Percentiles rank a stretch among this genome's conserved stretches.
phyloP scores from a whole-genome alignment of 306 rosid genomes.

The Dicorynia guianensis region DNA sequence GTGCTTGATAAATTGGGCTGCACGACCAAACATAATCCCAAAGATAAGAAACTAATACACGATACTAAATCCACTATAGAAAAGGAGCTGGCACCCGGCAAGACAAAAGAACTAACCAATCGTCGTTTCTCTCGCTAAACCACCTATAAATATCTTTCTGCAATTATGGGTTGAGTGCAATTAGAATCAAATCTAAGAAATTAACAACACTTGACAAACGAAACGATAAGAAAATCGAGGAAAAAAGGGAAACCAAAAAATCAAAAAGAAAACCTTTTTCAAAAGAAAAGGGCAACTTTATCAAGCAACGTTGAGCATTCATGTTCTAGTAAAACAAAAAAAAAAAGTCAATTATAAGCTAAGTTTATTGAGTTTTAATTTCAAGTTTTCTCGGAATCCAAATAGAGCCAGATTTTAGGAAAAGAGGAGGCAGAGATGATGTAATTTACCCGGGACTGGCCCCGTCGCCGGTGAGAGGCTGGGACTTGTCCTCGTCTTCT shows the following conservation, averaged over 20 bases:
- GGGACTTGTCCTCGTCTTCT: constrained; percentile 27
- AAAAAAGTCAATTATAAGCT: neutral
- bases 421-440: too few relatives aligned
- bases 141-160: constrained; percentile 78
- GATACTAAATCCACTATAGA: neutral
- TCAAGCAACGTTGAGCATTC: neutral
- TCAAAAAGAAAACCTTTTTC: too few relatives aligned
- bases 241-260: neutral
- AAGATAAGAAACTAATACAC: neutral
- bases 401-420: too few relatives aligned
- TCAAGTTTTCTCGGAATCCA: neutral
- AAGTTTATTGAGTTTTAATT: neutral
- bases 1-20: constrained; percentile 67
- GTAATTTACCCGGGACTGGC: too few relatives aligned
- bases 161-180: constrained; percentile 1
- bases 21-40: constrained; percentile 11
- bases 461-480: too few relatives aligned
- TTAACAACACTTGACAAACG: neutral
- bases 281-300: too few relatives aligned
- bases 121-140: constrained; percentile 69
- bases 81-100: neutral
- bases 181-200: neutral
- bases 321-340: neutral
- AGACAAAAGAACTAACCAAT: constrained; percentile 48
- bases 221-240: neutral